These are phyloP conservation scores for Athelia sp. DNA, from an alignment of 1,284 basidiomycete genomes.

Conservation along the genomic window DNA sequence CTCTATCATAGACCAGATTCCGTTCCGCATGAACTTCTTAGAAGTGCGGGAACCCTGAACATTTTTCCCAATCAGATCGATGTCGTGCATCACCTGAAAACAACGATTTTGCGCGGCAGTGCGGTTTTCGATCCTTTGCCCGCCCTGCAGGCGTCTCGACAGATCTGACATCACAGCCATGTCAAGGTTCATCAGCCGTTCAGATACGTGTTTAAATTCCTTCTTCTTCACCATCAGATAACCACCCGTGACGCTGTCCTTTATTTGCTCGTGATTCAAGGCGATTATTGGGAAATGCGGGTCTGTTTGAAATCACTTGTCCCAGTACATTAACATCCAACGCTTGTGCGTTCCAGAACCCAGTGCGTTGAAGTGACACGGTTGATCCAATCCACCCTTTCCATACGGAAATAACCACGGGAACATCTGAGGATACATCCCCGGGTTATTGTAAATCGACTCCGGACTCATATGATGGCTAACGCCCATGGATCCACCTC, in stretches of 20 bases:
- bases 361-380: too few relatives aligned
- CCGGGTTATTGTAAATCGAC: conserved; percentile 19
- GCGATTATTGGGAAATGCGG: conserved; percentile 28
- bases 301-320: conserved; percentile 33
- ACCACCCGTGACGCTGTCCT: conserved; percentile 16
- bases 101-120: conserved; percentile 27
- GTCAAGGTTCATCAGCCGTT: conserved; percentile 12
- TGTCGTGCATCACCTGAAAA: conserved; percentile 25
- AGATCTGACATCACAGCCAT: conserved; percentile 9
- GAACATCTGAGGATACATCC: too few relatives aligned
- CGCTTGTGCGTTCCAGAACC: conserved; percentile 13
- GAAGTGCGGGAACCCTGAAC: conserved; percentile 26
- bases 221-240: conserved; percentile 21
- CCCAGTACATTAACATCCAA: conserved; percentile 28
- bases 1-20: conserved; percentile 28
- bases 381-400: conserved; percentile 16
- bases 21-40: conserved; percentile 27
- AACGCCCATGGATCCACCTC: conserved; percentile 13
- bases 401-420: conserved; percentile 24
- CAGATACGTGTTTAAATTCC: conserved; percentile 13
- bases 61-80: conserved; percentile 25
- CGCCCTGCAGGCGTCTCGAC: conserved; percentile 12
- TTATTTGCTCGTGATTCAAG: conserved; percentile 35
- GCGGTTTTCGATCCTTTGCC: conserved; percentile 16
- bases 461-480: conserved; percentile 11